These are phyloP conservation scores for Misopates orontium DNA, from an alignment of 257 asterid genomes.

Conservation along the genomic window DNA sequence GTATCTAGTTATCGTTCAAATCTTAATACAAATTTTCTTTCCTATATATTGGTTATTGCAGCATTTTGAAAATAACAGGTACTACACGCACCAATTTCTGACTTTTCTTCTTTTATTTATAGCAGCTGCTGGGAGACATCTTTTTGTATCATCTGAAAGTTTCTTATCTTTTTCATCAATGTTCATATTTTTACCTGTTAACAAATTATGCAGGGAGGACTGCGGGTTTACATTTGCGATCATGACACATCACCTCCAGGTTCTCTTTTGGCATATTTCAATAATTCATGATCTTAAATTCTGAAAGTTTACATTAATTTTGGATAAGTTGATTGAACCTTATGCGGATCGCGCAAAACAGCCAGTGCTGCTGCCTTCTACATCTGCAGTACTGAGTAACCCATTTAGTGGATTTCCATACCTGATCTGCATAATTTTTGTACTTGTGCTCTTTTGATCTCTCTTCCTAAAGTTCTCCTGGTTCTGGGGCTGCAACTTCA, in stretches of 20 bases:
- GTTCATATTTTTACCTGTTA: slow-evolving; percentile 21
- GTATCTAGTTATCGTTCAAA: neutral
- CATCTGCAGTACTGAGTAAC: neutral
- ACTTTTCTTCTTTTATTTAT: neutral
- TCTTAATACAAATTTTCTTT: neutral
- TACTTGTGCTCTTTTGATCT: neutral
- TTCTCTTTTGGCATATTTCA: slow-evolving; percentile 32
- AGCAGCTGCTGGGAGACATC: neutral
- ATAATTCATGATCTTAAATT: neutral
- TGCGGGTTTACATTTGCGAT: slow-evolving; percentile 73
- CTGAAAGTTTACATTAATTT: neutral
- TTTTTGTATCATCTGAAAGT: neutral
- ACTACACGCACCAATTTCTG: neutral
- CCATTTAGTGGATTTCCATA: neutral
- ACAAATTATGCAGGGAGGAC: slow-evolving; percentile 63
- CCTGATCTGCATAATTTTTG: slow-evolving; percentile 2
- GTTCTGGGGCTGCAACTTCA: neutral
- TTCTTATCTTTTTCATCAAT: slow-evolving; percentile 3
- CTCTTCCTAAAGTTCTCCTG: neutral
- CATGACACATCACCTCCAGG: slow-evolving; percentile 91
- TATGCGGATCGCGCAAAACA: slow-evolving; percentile 9
- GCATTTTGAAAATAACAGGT: slow-evolving; percentile 6
- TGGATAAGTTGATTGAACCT: neutral
- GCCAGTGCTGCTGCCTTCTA: neutral
- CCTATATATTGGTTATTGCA: neutral